Base-by-base conservation (phyloP, 2,329 filamentous ascomycete species). In the Leptoxyphium fumago region DNA sequence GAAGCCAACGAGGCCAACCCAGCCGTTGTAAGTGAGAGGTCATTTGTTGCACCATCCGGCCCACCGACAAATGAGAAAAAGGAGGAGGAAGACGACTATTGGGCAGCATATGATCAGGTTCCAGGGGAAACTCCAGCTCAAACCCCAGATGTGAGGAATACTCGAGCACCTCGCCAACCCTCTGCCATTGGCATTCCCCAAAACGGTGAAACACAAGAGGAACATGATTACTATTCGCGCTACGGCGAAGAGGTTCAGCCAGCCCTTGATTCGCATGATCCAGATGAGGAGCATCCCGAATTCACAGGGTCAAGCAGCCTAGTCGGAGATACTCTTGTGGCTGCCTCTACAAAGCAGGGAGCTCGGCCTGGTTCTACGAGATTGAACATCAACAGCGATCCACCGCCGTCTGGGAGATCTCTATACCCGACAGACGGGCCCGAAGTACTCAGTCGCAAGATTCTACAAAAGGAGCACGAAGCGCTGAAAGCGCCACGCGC, bases 231-330 rank as follows among this genome's bases (percentile, higher is more conserved):
- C 61, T 89, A 77, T 60, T 76, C 80, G 14, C 78, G 81, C 57
- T 89, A 91, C 60, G 79, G 82, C 53, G 55, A 57, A n/a, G 70
- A 75, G 49, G 82, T 89, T 8, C 84, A 89, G 58, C 82, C 84
- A 2, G 83, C 83, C 29, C 77, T 89, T 70, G 84, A 89, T 61
- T 77, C 77, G 45, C 78, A 88, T 59, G 83, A 88, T 51, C 83
- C 83, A n/a, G 81, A 86, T 53, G 82, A 86, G 63, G 78, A 73
- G 41, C 58, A 67, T 38, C 57, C 61, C 15, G 56, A 69, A 1
- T 67, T 64, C 11, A 51, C 58, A 9, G 61, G 66, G 38, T 63
- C 71, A 14, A 74, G 73, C 5, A 75, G 74, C 0, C 60, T 79
- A 29, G 68, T 71, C 39, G 75, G 75, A 18, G 64, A 75, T 45